These are phyloP conservation scores for Betula pendula DNA, from an alignment of 306 rosid genomes.

Conservation along the genomic window DNA sequence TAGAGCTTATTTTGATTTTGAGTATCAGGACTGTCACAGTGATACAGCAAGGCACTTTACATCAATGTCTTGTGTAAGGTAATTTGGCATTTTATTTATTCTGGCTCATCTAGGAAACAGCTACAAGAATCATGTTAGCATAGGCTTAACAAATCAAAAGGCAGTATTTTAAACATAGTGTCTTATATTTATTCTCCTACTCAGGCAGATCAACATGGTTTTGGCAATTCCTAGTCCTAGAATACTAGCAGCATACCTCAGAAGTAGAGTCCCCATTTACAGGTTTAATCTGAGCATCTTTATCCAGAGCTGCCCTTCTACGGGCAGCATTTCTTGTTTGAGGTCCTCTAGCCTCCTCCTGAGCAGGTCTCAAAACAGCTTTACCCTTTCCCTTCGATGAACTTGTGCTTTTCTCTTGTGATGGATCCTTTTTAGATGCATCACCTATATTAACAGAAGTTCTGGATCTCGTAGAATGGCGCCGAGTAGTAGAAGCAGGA, in stretches of 20 bases:
- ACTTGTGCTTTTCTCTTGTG: constrained; percentile 74
- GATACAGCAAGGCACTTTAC: neutral
- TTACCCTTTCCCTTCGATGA: constrained; percentile 96
- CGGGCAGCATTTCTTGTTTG: constrained; percentile 95
- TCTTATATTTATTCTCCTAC: neutral
- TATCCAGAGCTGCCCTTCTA: constrained; percentile 78
- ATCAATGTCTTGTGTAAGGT: neutral
- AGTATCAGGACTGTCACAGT: neutral
- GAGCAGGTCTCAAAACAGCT: constrained; percentile 86
- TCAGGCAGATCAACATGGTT: neutral
- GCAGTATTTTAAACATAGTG: neutral
- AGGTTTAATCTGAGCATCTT: constrained; percentile 78
- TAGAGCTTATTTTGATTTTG: neutral
- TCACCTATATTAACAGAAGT: constrained; percentile 82
- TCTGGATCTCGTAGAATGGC: constrained; percentile 86
- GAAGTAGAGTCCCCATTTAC: constrained; percentile 87
- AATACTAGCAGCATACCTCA: constrained; percentile 59
- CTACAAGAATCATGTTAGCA: neutral
- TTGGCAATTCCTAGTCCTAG: neutral
- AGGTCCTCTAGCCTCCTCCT: constrained; percentile 81
- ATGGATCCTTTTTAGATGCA: constrained; percentile 52
- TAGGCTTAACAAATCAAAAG: neutral
- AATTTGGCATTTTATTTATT: neutral
- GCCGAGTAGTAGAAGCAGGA: constrained; percentile 64
- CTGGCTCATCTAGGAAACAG: too few species aligned